Conservation (phyloP, 768 basidiomycete genomes). For the Rubroboletus satanas region DNA sequence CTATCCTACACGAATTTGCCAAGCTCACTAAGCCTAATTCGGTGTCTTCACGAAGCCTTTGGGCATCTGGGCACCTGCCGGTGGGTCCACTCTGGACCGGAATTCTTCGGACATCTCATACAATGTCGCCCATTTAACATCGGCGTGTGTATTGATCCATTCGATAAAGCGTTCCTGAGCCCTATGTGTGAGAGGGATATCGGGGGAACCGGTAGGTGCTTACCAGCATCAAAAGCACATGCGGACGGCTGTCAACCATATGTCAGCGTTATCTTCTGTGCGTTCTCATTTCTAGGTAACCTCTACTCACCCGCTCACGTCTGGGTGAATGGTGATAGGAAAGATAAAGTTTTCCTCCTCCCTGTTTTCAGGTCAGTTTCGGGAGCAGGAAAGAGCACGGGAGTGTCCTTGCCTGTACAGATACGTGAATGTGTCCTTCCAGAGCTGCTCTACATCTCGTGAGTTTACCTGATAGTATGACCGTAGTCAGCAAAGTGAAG, state of each 20-base stretch:
- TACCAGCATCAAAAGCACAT: constrained; percentile 72
- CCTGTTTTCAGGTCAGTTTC: constrained; percentile 28
- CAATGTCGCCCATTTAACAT: constrained; percentile 69
- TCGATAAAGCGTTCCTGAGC: constrained; percentile 66
- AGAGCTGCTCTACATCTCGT: constrained; percentile 63
- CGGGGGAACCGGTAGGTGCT: constrained; percentile 7
- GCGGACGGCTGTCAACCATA: constrained; percentile 45
- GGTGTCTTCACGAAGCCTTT: constrained; percentile 30
- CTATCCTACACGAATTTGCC: constrained; percentile 6
- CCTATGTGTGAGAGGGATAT: not conserved
- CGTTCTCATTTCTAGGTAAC: not conserved
- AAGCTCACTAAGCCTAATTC: not conserved
- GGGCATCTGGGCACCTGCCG: constrained; percentile 54
- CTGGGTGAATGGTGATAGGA: constrained; percentile 76
- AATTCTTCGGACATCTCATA: constrained; percentile 64
- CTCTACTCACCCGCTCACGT: constrained; percentile 58
- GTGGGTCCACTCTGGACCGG: constrained; percentile 47
- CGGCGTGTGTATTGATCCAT: constrained; percentile 67
- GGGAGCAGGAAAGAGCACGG: not conserved
- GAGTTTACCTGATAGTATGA: constrained; percentile 49
- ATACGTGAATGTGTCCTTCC: constrained; percentile 74
- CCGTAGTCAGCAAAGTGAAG: not conserved
- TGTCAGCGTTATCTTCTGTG: constrained; percentile 1
- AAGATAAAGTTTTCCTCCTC: constrained; percentile 67
- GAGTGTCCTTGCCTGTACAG: constrained; percentile 46